Conservation (phyloP, 2,329 filamentous ascomycete genomes). For the Uncinocarpus reesii region DNA sequence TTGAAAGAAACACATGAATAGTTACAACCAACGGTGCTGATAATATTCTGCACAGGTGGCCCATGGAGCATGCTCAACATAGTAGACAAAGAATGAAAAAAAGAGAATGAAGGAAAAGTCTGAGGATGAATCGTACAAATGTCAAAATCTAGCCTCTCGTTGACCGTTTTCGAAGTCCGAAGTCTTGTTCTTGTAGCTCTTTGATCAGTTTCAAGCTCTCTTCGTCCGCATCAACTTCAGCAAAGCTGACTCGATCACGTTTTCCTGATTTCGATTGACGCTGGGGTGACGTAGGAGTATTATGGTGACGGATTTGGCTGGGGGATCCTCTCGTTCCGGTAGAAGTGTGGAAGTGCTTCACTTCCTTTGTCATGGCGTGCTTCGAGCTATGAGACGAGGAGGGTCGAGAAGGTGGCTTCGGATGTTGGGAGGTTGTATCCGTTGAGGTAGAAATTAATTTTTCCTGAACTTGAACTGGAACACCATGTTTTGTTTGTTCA, state of each 20-base stretch:
- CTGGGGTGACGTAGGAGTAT: constrained; percentile 13
- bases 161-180: constrained; percentile 33
- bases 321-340: constrained; percentile 12
- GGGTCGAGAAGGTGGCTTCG: constrained; percentile 10
- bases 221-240: constrained; percentile 30
- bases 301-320: constrained; percentile 19
- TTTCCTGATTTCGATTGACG: constrained; percentile 20
- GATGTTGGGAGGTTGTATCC: constrained; percentile 8
- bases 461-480: neutral
- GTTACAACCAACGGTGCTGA: neutral
- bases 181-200: constrained; percentile 39
- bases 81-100: constrained; percentile 7
- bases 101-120: neutral
- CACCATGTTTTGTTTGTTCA: neutral
- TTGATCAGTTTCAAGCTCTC: constrained; percentile 38
- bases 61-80: neutral
- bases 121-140: too few species aligned
- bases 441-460: constrained; percentile 13
- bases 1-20: neutral
- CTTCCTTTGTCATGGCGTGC: constrained; percentile 1
- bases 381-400: constrained; percentile 14
- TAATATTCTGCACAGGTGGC: neutral
- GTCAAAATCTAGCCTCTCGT: constrained; percentile 13
- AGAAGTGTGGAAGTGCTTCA: neutral
- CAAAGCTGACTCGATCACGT: constrained; percentile 20